Evolutionary conservation across 2,329 filamentous ascomycete genomes (phyloP), one percentile per base, ranked within the genome.

Genomic region (Exserohilum rostratum): DNA sequence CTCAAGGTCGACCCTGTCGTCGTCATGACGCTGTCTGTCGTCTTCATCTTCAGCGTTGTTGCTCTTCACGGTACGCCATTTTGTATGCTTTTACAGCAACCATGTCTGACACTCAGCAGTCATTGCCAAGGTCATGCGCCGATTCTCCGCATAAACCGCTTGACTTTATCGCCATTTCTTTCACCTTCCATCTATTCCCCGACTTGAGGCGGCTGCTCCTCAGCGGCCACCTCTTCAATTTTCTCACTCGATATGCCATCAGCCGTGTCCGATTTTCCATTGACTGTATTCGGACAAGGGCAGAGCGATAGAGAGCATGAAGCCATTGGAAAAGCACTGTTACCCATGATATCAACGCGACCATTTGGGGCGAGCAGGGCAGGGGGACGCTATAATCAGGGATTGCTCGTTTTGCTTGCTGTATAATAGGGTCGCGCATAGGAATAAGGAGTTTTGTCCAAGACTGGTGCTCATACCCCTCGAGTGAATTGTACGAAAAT

Each of bases 21-120:
- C 64, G 93, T 99, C 62, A 85, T 99, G 73, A 95, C 97, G 66
- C 84, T 99, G 68, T 96, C 91, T 72, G 86, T 99, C 70, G 95
- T 96, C 60, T 99, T 99, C 80, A 99, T 99, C 79, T 97, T 99
- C 82, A 95, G 90, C 73, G 95, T 99, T 74, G 95, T 99, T 72
- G 93, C 92, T 67, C 84, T 99, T 74, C 95, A 99, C 82, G 92
- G 95, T 98, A 87, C 69, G 91, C 33, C 22, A 27, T 13, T 20
- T n/a, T 22, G 46, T 6, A 31, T 20, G 3, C 20, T 18, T 45
- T 11, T 1, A 5, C 11, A 1, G 25, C 7, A 5, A 34, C 27
- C n/a, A 13, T 31, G 33, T 40, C 65, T 67, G 50, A 69, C 68
- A 53, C 44, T 25, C 38, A 51, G 44, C 62, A 97, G 93, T 97